Evolutionary conservation across 2,329 filamentous ascomycete genomes (phyloP).

Genomic region (Exophiala alcalophila): DNA sequence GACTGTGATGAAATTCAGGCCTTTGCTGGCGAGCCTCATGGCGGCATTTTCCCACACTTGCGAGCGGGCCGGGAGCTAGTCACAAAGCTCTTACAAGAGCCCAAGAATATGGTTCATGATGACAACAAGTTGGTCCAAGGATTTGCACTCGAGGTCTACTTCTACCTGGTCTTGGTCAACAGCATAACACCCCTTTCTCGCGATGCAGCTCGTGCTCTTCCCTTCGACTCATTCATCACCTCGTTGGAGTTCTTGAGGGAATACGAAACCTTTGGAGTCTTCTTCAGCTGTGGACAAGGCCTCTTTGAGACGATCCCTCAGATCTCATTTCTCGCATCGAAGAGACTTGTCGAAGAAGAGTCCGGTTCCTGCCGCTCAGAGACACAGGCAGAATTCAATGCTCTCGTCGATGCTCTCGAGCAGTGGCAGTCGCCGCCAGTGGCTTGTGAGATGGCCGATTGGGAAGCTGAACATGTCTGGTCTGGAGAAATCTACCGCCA

Average conservation of each 20-base stretch:
- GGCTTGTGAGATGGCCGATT: constrained; percentile 7
- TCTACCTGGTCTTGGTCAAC: constrained; percentile 20
- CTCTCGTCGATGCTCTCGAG: constrained; percentile 4
- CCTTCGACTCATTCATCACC: constrained; percentile 10
- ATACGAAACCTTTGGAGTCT: constrained; percentile 18
- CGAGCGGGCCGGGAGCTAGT: constrained; percentile 24
- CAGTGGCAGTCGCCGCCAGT: constrained; percentile 12
- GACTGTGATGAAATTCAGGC: constrained; percentile 14
- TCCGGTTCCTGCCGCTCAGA: background rate
- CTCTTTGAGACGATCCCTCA: constrained; percentile 24
- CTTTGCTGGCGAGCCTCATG: constrained; percentile 21
- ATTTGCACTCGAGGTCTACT: constrained; percentile 25
- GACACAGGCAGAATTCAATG: background rate
- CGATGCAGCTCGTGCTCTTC: constrained; percentile 7
- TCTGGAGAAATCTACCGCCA: constrained; percentile 18
- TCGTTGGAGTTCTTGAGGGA: constrained; percentile 14
- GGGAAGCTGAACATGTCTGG: constrained; percentile 4
- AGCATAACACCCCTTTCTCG: constrained; percentile 22
- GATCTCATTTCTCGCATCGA: constrained; percentile 15
- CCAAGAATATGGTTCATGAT: background rate
- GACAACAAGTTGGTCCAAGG: constrained; percentile 14
- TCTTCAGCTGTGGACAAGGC: constrained; percentile 20
- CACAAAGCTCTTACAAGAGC: constrained; percentile 5
- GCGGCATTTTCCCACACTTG: constrained; percentile 24
- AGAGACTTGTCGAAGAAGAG: constrained; percentile 12